Evolutionary conservation across 108 stramenopile genomes (phyloP).

Genomic region (Fistulifera pelliculosa): DNA sequence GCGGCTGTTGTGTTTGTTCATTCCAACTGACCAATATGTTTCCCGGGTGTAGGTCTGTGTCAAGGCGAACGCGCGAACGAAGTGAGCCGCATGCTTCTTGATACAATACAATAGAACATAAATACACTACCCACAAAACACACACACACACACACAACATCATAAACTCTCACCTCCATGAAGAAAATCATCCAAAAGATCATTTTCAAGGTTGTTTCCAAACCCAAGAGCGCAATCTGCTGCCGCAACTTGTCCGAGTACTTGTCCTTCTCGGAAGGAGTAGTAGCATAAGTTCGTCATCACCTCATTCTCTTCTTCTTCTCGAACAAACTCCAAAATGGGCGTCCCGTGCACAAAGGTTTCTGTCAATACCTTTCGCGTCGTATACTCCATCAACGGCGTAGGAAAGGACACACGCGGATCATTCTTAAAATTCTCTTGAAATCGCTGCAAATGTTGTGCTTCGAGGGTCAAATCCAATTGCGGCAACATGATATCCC

Average conservation of each 20-base stretch:
- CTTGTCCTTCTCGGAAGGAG: too few relatives aligned
- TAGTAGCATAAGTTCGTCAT: too few relatives aligned
- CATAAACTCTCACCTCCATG: constrained; percentile 71
- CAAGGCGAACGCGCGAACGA: neutral
- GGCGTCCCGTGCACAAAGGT: constrained; percentile 79
- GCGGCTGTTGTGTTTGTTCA: constrained; percentile 36
- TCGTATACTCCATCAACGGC: constrained; percentile 66
- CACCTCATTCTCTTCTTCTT: constrained; percentile 1
- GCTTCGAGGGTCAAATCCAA: constrained; percentile 82
- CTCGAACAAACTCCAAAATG: constrained; percentile 56
- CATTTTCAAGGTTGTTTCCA: constrained; percentile 83
- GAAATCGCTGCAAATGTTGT: constrained; percentile 58
- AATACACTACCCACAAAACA: neutral
- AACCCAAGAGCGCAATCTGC: constrained; percentile 59
- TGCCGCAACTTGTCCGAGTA: constrained; percentile 27
- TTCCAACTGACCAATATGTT: constrained; percentile 69
- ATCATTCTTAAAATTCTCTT: constrained; percentile 58
- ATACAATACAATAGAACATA: too few relatives aligned
- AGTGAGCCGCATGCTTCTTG: too few relatives aligned
- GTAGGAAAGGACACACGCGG: constrained; percentile 56
- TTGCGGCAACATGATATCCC: constrained; percentile 75
- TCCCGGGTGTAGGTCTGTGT: constrained; percentile 17
- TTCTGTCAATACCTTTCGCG: constrained; percentile 66
- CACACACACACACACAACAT: constrained; percentile 25
- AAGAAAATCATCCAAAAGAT: constrained; percentile 66